Evolutionary conservation across 805 yeast species (phyloP), one percentile per base, ranked within the genome.

Genomic region (Candida dajiaensis): DNA sequence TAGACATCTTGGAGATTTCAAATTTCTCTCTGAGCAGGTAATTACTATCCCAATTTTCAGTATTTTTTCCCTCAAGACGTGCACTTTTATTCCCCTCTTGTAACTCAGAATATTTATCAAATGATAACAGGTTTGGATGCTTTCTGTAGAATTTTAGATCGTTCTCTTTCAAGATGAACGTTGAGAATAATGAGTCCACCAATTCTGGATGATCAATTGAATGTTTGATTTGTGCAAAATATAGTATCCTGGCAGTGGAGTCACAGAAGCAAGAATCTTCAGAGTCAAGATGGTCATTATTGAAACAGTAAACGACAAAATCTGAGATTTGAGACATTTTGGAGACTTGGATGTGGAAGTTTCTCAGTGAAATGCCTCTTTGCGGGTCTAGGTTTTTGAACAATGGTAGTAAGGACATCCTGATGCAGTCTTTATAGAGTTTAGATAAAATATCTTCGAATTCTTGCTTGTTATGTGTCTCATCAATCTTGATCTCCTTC

Each of bases 341-440:
- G n/a, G 89, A 76, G 18, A 81, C 85, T 65, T 92, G 98, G 47
- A 85, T 79, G 59, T 86, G 89, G 64, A 89, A 90, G 59, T 90
- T 87, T 51, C 97, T 74, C 45, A 89, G 72, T 4, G 88, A 79
- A 6, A 87, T 81, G 4, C 95, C 94, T 38, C 75, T 70, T 47
- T 72, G 78, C 15, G 89, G 92, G 54, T 85, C 90, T 56, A 81
- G 61, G 48, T 76, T 71, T 43, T 74, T 66, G 55, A 86, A 83
- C 9, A 69, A 50, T 1, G 87, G 87, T 41, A 77, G 52, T 29
- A 71, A 62, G 40, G 56, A 48, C 46, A 72, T 45, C 28, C 56
- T 45, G 43, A 63, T 43, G 46, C 68, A 66, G 29, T 56, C 62
- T 1, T 58, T 42, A 18, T 54, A 36, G 5, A 59, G 58, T 13